Base-by-base conservation (phyloP, 2,329 filamentous ascomycete genomes). In the Monosporascus cannonballus region DNA sequence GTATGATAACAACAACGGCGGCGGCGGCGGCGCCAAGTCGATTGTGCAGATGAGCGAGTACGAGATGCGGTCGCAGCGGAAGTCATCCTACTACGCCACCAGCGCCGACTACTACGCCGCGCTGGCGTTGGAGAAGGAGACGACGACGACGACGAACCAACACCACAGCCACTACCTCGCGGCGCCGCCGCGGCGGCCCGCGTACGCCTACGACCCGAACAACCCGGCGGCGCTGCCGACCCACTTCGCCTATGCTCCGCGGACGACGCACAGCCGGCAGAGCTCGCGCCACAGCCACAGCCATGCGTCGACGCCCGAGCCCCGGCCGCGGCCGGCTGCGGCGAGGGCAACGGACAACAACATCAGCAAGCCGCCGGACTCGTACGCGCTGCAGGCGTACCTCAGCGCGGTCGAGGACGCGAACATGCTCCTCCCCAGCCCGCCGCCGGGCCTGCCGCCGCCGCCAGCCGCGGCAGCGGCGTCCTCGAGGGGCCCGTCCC, bases 161-260 rank as follows among this genome's bases (percentile, higher is more conserved):
- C 18, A 11, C 38, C 38, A 39, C 17, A 18, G 15, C 38, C 17
- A 39, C 6, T 39, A n/a, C 42, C 15, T 24, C 11, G 14, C 42
- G 22, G 11, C 5, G 24, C 20, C 14, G 0, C 55, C 49, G 4
- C 56, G 25, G 1, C 47, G 39, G 27, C 42, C 57, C 6, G 53
- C 62, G 27, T 69, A 70, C 57, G 60, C 62, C 51, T 64, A 62
- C 24, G 62, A 70, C 34, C 65, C 65, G 0, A 62, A 61, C 20
- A 51, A 0, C 51, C 46, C 5, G 49, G 54, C 9, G 57, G 68
- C 69, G 1, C 65, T 79, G 42, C 77, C 77, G 0, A 67, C 75
- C 0, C 78, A 80, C 54, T 73, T 72, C 0, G 77, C 77, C 0
- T 80, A 80, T 48, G 69, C 77, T 20, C 73, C 74, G 1, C 67